Conservation (phyloP, 805 yeast species). For the Huiozyma naganishii region DNA sequence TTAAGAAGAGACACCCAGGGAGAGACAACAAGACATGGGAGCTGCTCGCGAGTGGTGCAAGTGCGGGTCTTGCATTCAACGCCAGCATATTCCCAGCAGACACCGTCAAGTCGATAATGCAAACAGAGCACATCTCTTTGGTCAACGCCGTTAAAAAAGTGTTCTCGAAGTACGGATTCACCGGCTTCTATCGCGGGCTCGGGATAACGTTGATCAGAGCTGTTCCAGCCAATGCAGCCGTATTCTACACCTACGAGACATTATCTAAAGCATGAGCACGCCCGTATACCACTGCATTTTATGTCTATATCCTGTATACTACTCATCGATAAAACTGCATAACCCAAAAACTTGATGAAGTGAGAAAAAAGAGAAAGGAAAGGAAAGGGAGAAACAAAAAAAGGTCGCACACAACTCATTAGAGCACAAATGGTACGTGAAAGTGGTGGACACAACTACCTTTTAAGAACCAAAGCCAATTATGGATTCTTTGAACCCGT, state of each 20-base stretch:
- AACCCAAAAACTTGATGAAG: not conserved
- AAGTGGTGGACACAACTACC: no score
- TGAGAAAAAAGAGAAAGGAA: no score
- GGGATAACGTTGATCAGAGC: constrained; percentile 75
- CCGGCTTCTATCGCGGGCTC: constrained; percentile 72
- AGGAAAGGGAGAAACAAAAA: not conserved
- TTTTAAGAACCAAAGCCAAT: not conserved
- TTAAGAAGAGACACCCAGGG: constrained; percentile 20
- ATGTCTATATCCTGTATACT: no score
- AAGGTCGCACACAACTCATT: not conserved
- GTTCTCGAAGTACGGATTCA: constrained; percentile 49
- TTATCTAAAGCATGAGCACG: constrained; percentile 9
- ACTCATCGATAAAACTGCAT: no score
- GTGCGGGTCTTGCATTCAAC: constrained; percentile 78
- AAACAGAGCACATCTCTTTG: constrained; percentile 29
- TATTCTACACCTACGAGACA: constrained; percentile 70
- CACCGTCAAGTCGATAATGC: constrained; percentile 80
- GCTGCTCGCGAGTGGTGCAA: constrained; percentile 66
- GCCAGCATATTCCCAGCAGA: constrained; percentile 79
- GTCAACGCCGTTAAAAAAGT: constrained; percentile 36
- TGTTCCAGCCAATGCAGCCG: constrained; percentile 81
- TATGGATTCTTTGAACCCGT: constrained; percentile 6
- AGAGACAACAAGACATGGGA: constrained; percentile 36
- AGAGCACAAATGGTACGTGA: not conserved
- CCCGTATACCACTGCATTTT: no score